These are phyloP conservation scores for Bipolaris oryzae DNA, from an alignment of 2,329 filamentous ascomycete species.

Conservation along the genomic window DNA sequence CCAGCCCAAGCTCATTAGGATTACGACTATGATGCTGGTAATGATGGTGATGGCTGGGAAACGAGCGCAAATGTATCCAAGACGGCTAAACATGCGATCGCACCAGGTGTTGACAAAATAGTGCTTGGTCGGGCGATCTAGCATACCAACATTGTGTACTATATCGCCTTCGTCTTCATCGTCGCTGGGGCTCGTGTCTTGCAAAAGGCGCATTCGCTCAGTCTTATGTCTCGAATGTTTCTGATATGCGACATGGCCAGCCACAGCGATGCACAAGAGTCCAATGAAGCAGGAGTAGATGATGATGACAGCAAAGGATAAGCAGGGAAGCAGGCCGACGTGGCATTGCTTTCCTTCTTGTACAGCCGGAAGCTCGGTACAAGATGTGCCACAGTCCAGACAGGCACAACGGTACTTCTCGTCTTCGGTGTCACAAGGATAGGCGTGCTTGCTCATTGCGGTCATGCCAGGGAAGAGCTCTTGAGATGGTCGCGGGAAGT, in stretches of 20 bases:
- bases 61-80: constrained; percentile 79
- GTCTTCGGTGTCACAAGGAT: constrained; percentile 89
- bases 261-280: constrained; percentile 67
- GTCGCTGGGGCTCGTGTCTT: constrained; percentile 82
- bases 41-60: constrained; percentile 86
- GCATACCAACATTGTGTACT: constrained; percentile 74
- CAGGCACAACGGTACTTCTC: constrained; percentile 88
- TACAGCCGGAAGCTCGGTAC: constrained; percentile 81
- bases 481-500: constrained; percentile 71
- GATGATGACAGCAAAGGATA: constrained; percentile 91
- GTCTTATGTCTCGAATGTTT: constrained; percentile 75
- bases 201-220: constrained; percentile 83
- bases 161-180: constrained; percentile 93
- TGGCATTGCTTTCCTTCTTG: constrained; percentile 72
- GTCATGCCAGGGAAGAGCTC: constrained; percentile 73
- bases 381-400: constrained; percentile 87
- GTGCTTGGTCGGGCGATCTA: constrained; percentile 76
- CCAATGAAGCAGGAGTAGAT: constrained; percentile 79
- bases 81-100: constrained; percentile 76
- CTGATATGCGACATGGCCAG: constrained; percentile 76
- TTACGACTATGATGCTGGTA: constrained; percentile 75
- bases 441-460: constrained; percentile 72
- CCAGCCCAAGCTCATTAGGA: constrained; percentile 84
- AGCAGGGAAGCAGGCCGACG: constrained; percentile 86
- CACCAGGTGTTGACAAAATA: constrained; percentile 86